These are phyloP conservation scores for Geoglossum cookeanum DNA, from an alignment of 2,329 filamentous ascomycete species.

Conservation along the genomic window DNA sequence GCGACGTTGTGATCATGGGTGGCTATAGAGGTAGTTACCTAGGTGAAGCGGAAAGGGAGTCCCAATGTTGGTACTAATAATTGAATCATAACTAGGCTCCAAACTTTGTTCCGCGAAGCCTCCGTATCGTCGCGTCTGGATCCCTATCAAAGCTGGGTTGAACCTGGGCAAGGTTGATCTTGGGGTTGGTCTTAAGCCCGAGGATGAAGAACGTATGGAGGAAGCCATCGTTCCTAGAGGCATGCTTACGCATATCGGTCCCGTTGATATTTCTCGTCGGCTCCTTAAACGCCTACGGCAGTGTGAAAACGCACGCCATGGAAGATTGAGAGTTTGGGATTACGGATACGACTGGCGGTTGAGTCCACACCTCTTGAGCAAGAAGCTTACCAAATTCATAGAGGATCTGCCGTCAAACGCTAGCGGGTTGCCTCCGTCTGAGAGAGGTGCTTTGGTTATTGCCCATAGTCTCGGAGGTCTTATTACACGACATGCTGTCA, in stretches of 20 bases:
- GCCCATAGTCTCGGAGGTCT: conserved; percentile 77
- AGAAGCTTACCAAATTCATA: conserved; percentile 53
- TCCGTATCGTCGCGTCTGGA: conserved; percentile 78
- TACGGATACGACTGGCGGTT: conserved; percentile 93
- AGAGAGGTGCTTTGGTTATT: conserved; percentile 58
- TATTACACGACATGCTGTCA: conserved; percentile 75
- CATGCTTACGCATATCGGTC: conserved; percentile 81
- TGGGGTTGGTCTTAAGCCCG: conserved; percentile 61
- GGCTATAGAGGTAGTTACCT: conserved; percentile 36
- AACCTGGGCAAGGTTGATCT: conserved; percentile 84
- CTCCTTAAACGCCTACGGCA: conserved; percentile 60
- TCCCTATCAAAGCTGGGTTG: conserved; percentile 78
- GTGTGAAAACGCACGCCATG: conserved; percentile 51
- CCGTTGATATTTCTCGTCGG: conserved; percentile 71
- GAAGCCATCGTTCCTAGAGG: conserved; percentile 69
- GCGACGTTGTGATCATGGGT: conserved; percentile 74
- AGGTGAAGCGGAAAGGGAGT: not conserved
- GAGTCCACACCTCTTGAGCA: conserved; percentile 57
- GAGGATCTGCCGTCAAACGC: conserved; percentile 57
- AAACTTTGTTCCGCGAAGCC: conserved; percentile 69
- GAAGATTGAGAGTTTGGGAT: conserved; percentile 62
- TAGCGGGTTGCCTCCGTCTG: conserved; percentile 28
- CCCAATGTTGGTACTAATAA: not conserved
- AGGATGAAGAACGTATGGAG: conserved; percentile 70
- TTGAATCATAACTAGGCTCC: conserved; percentile 40